Base-by-base conservation (phyloP, 768 basidiomycete species). In the Coprinopsis marcescibilis region DNA sequence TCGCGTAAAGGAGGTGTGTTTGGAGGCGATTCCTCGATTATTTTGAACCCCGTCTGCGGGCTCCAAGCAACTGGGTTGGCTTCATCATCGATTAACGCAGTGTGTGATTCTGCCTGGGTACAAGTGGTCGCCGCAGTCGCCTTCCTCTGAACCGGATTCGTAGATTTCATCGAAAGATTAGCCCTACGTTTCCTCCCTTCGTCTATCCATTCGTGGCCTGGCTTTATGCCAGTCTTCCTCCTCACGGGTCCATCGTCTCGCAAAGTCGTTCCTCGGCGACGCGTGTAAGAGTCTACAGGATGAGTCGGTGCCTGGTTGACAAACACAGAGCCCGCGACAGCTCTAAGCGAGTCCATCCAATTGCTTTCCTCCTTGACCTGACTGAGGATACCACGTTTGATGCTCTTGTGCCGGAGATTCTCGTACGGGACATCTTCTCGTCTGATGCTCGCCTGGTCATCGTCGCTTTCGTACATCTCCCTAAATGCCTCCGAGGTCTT, bases 271-370 rank as follows among this genome's bases (percentile, higher is more conserved):
- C 50, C 34, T 45, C 30, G 47, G 51, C 50, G 37, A 53, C 50
- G 21, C 49, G 45, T 25, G n/a, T n/a, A n/a, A n/a, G n/a, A n/a
- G n/a, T n/a, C n/a, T 20, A 33, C 35, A 33, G 37, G 25, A 29
- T 49, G 39, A 25, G 10, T 8, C 8, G 20, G 19, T 4, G 39
- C 27, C 3, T 38, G 51, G 40, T 33, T 43, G 34, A 20, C 50
- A 36, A 50, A 45, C 26, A 41, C 32, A 23, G 43, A 44, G 19
- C 48, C 48, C 3, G 48, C 46, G 33, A 37, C 51, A 32, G 35
- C 43, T 46, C 50, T 46, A 41, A 46, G 39, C 40, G 45, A 56
- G 52, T 38, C 38, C 50, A 43, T 52, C 57, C 53, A 51, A 45
- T 54, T 52, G 38, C 49, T 46, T 50, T 52, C 54, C 55, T 24